These are phyloP conservation scores for Dysphania ambrosioides DNA, from an alignment of 148 eudicot species.

Conservation along the genomic window DNA sequence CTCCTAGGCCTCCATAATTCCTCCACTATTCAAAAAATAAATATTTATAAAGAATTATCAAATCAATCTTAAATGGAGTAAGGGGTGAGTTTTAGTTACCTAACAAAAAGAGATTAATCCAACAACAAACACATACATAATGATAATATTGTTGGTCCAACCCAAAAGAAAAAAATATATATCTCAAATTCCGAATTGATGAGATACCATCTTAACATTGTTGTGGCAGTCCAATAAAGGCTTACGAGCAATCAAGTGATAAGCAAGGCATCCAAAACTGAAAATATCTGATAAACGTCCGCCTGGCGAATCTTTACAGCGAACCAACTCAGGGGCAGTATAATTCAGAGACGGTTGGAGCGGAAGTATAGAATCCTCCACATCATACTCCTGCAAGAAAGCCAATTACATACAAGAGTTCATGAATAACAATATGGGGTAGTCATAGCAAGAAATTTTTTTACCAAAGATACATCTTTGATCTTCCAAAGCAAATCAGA, in stretches of 20 bases:
- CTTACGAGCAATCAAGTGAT: constrained; percentile 84
- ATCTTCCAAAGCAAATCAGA: not conserved
- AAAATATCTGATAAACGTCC: constrained; percentile 86
- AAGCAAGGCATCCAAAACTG: constrained; percentile 94
- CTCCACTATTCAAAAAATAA: no score
- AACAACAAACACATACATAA: not conserved
- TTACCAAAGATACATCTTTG: constrained; percentile 5
- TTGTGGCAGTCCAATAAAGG: constrained; percentile 96
- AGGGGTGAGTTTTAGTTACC: not conserved
- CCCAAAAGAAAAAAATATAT: no score
- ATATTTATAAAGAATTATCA: no score
- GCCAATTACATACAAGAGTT: constrained; percentile 7
- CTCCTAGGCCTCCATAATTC: not conserved
- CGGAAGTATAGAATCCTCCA: constrained; percentile 88
- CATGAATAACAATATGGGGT: not conserved
- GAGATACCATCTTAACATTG: constrained; percentile 92
- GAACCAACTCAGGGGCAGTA: constrained; percentile 94
- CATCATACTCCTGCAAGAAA: constrained; percentile 81
- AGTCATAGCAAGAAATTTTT: not conserved
- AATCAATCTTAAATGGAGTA: not conserved
- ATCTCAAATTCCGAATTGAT: constrained; percentile 16
- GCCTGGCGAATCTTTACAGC: constrained; percentile 61
- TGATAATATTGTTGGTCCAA: not conserved
- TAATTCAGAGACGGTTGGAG: constrained; percentile 95
- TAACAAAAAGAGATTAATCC: not conserved